Base-by-base conservation (phyloP, 169 alveolate genomes). In the Plasmodium chabaudi region DNA sequence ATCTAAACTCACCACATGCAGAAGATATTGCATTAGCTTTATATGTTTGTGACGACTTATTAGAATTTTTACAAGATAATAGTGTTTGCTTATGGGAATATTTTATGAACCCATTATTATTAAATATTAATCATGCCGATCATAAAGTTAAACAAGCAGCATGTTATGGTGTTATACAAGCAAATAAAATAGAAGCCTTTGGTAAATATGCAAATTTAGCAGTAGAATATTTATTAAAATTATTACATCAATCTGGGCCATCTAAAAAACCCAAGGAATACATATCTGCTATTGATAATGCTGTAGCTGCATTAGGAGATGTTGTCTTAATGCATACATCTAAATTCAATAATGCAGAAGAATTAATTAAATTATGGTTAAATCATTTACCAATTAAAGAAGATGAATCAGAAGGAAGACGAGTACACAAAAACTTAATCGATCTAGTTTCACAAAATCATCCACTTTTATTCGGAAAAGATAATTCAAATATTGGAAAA, bases 221-320 rank as follows among this genome's bases (percentile, higher is more conserved):
- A 42, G 95, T 94, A 9, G 87, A 74, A 1, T 79, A 70, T 27
- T 56, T 93, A 10, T 47, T 79, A 39, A 70, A 56, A 23, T 72
- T 92, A 21, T 27, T 93, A 23, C 86, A 82, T 60, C 84, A 67
- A 25, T 47, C 72, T 64, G 63, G 87, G 0, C 88, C 90, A 49
- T 55, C 72, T 15, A 56, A 87, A 39, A 77, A 93, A 17, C 72
- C 89, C 13, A 87, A 63, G 27, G 89, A 88, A 21, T 93, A 67
- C 23, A 94, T 94, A 87, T 93, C 95, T 1, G 97, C 97, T 7
- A 94, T 94, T 12, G 97, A 95, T 90, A 95, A 94, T 72, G 97
- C 97, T 13, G 94, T 94, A 9, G 96, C 97, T 15, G 97, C 97
- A 0, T 88, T 95, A 21, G 97, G 97, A 4, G 96, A 94, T 49